These are phyloP conservation scores for Hemisphaericaspora subhashii DNA, from an alignment of 1,139 yeast species.

Conservation along the genomic window DNA sequence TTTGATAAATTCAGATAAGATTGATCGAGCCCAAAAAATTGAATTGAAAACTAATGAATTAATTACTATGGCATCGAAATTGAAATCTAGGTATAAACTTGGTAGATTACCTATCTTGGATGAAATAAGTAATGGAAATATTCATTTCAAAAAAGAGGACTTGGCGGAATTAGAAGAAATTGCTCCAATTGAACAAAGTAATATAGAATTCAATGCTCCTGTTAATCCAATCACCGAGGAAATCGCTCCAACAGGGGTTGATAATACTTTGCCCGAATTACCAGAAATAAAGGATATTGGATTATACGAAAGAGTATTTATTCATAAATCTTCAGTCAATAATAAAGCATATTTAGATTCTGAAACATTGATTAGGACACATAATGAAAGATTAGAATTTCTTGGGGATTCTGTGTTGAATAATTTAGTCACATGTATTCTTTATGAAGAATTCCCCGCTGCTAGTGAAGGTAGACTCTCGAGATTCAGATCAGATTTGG, in stretches of 20 bases:
- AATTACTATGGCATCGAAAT: slow-evolving; percentile 56
- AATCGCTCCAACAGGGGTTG: slow-evolving; percentile 31
- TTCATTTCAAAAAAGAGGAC: slow-evolving; percentile 13
- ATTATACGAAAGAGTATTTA: slow-evolving; percentile 70
- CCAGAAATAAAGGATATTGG: slow-evolving; percentile 65
- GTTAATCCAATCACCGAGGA: slow-evolving; percentile 15
- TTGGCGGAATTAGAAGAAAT: slow-evolving; percentile 9
- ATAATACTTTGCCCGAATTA: slow-evolving; percentile 48
- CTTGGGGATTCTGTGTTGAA: slow-evolving; percentile 89
- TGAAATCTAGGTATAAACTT: slow-evolving; percentile 53
- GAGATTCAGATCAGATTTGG: slow-evolving; percentile 64
- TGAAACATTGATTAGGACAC: slow-evolving; percentile 58
- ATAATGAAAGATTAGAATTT: slow-evolving; percentile 91
- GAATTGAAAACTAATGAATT: slow-evolving; percentile 56
- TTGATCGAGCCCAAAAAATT: slow-evolving; percentile 41
- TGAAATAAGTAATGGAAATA: slow-evolving; percentile 32
- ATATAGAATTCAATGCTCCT: slow-evolving; percentile 9
- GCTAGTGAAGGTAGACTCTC: slow-evolving; percentile 85
- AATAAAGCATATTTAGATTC: slow-evolving; percentile 57
- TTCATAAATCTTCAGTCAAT: slow-evolving; percentile 74
- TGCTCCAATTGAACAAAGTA: slow-evolving; percentile 5
- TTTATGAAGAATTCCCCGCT: slow-evolving; percentile 64
- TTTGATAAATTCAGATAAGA: slow-evolving; percentile 22
- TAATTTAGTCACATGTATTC: slow-evolving; percentile 65
- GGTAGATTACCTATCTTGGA: slow-evolving; percentile 52